Evolutionary conservation across 306 rosid genomes (phyloP).

Genomic region (Begonia masoniana): DNA sequence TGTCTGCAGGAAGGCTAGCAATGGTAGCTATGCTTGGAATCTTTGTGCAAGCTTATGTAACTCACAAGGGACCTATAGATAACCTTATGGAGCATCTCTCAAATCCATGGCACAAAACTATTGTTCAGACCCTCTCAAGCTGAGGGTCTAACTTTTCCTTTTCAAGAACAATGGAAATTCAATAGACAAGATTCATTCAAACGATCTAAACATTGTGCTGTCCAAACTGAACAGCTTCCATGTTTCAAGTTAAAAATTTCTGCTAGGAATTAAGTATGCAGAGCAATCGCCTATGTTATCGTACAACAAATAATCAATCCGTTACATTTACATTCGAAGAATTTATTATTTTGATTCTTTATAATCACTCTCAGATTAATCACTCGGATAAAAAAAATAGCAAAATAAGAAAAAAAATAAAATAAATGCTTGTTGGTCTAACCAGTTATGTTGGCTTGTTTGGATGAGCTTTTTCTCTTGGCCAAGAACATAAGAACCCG

Average conservation of each 20-base stretch:
- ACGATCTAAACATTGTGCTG: neutral
- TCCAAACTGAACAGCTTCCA: no score
- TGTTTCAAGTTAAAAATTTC: no score
- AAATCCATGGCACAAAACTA: conserved; percentile 85
- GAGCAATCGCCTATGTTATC: no score
- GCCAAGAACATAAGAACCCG: conserved; percentile 76
- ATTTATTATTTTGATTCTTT: neutral
- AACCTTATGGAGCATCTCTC: conserved; percentile 87
- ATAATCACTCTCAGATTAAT: neutral
- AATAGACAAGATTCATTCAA: neutral
- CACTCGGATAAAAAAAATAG: conserved; percentile 14
- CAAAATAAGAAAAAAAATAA: neutral
- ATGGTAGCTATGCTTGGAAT: conserved; percentile 89
- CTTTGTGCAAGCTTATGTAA: conserved; percentile 79
- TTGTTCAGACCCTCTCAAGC: conserved; percentile 57
- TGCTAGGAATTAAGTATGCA: no score
- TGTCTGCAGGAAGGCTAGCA: conserved; percentile 57
- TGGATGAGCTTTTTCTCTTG: conserved; percentile 34
- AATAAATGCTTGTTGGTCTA: conserved; percentile 4
- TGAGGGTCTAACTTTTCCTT: conserved; percentile 17
- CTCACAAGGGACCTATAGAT: conserved; percentile 87
- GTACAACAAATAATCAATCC: no score
- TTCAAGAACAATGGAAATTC: no score
- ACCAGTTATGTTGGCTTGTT: conserved; percentile 34
- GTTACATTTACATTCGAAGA: neutral